Percentiles rank a stretch among this genome's conserved stretches.
Evolutionary conservation across 139 green algal genomes (phyloP).

Genomic region (Chlamydomonas sphaeroides): DNA sequence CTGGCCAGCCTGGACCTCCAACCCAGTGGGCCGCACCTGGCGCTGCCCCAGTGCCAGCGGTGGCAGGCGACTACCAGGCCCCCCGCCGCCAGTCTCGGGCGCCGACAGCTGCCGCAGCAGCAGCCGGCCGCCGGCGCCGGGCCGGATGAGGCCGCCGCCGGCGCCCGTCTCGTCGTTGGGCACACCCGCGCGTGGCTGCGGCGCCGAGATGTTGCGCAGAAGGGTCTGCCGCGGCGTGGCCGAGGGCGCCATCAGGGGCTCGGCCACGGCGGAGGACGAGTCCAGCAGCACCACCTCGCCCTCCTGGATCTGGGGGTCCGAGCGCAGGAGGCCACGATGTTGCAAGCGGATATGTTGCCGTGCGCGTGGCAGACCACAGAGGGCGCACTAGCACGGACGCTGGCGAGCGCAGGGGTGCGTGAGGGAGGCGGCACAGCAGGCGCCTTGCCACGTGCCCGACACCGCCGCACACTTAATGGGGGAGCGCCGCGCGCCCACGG

Average conservation of each 20-base stretch:
- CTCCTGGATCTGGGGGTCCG: conserved; percentile 30
- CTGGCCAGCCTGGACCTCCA: no score
- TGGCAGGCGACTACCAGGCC: neutral
- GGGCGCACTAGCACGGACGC: no score
- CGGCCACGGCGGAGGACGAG: neutral
- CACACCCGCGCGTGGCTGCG: neutral
- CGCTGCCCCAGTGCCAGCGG: neutral
- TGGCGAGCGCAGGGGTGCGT: no score
- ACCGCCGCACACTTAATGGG: no score
- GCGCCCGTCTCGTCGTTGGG: neutral
- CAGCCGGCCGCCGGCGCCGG: neutral
- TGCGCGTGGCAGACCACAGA: no score
- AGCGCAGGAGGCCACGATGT: no score
- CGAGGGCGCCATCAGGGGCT: neutral
- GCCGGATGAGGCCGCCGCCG: neutral
- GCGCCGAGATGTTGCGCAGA: neutral
- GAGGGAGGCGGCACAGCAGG: no score
- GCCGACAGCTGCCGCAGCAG: conserved; percentile 29
- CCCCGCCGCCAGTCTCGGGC: neutral
- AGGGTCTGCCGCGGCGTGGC: neutral
- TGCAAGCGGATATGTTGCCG: no score
- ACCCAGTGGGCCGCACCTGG: no score
- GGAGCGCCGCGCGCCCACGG: no score
- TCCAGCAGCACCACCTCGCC: conserved; percentile 45
- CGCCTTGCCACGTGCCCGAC: no score